These are phyloP conservation scores for Incumbomyces lentus DNA, from an alignment of 2,329 filamentous ascomycete genomes.

Conservation along the genomic window DNA sequence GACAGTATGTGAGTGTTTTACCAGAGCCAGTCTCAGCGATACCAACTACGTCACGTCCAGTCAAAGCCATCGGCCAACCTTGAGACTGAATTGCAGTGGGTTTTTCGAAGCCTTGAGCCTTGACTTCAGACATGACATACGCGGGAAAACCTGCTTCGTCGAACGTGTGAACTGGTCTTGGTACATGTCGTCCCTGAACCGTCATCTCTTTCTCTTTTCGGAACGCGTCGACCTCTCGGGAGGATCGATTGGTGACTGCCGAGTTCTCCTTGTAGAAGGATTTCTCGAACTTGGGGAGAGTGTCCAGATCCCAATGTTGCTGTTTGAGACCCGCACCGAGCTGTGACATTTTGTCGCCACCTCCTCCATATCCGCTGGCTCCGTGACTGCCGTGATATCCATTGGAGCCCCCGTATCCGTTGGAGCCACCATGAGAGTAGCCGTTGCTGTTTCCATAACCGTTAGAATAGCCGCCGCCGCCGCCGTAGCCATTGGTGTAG, in stretches of 20 bases:
- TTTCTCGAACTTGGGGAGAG: slow-evolving; percentile 95
- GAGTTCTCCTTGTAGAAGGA: slow-evolving; percentile 97
- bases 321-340: slow-evolving; percentile 80
- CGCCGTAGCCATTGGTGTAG: slow-evolving; percentile 36
- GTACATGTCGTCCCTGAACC: slow-evolving; percentile 67
- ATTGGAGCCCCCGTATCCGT: slow-evolving; percentile 38
- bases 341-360: slow-evolving; percentile 88
- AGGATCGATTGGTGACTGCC: slow-evolving; percentile 61
- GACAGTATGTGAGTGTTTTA: slow-evolving; percentile 97
- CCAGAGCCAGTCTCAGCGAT: slow-evolving; percentile 98
- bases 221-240: slow-evolving; percentile 77
- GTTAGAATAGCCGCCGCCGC: slow-evolving; percentile 13
- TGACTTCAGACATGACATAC: slow-evolving; percentile 97
- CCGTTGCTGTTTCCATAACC: slow-evolving; percentile 29
- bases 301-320: slow-evolving; percentile 72
- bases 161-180: slow-evolving; percentile 91
- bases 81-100: slow-evolving; percentile 97
- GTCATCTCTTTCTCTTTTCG: slow-evolving; percentile 76
- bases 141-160: slow-evolving; percentile 94
- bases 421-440: slow-evolving; percentile 39
- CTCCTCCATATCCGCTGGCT: slow-evolving; percentile 45
- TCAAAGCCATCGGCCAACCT: slow-evolving; percentile 98
- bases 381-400: slow-evolving; percentile 35
- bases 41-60: slow-evolving; percentile 95
- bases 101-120: slow-evolving; percentile 88